phyloP scores from a whole-genome alignment of 495 filamentous ascomycete genomes.

The Evernia prunastri region DNA sequence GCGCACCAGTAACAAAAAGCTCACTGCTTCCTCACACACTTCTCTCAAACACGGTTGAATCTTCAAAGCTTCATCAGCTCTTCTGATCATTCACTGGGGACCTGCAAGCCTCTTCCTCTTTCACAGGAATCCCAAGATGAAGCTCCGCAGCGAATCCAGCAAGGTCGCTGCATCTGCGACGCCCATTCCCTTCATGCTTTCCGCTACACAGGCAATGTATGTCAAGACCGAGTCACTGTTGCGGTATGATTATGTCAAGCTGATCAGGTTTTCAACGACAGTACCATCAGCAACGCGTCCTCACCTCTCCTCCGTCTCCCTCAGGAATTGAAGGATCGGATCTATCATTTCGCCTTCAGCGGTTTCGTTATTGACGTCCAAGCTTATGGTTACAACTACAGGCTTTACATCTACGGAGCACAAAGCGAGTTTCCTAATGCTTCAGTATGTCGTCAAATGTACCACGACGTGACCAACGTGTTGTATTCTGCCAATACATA shows the following conservation, averaged over 20 bases:
- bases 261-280: neutral
- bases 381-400: too few species aligned
- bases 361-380: neutral
- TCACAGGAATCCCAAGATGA: neutral
- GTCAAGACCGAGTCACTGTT: neutral
- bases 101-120: neutral
- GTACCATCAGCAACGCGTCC: neutral
- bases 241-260: neutral
- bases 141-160: slow-evolving; percentile 3
- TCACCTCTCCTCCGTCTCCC: slow-evolving; percentile 5
- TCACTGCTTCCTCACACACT: neutral
- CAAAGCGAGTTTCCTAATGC: neutral
- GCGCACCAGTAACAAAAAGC: neutral
- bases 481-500: neutral
- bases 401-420: too few species aligned
- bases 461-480: neutral
- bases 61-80: neutral
- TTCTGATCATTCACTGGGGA: neutral
- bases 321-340: neutral
- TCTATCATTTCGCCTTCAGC: neutral
- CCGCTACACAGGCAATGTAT: neutral
- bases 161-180: neutral
- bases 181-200: neutral
- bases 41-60: neutral
- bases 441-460: slow-evolving; percentile 5